Conservation (phyloP, 2,329 filamentous ascomycete species). For the Nannizziopsis barbatae region DNA sequence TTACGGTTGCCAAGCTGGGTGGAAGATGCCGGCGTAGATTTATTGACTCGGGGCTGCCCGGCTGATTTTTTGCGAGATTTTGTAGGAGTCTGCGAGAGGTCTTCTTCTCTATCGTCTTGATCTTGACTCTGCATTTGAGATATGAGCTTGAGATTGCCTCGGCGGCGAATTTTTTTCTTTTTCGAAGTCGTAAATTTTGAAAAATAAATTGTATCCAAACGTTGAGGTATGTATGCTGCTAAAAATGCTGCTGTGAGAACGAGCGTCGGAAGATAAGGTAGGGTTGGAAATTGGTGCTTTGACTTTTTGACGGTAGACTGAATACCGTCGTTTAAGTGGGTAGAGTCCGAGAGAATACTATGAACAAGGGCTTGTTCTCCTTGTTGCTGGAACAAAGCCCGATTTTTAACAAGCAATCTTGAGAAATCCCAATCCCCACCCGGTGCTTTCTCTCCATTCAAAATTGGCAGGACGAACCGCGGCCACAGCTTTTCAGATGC, state of each 20-base stretch:
- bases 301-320: slow-evolving; percentile 11
- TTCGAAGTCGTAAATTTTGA: slow-evolving; percentile 38
- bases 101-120: slow-evolving; percentile 16
- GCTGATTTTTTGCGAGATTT: slow-evolving; percentile 27
- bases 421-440: slow-evolving; percentile 66
- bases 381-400: slow-evolving; percentile 36
- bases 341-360: slow-evolving; percentile 24
- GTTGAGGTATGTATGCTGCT: slow-evolving; percentile 37
- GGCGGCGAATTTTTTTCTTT: slow-evolving; percentile 36
- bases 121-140: slow-evolving; percentile 14
- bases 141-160: slow-evolving; percentile 20
- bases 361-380: slow-evolving; percentile 37
- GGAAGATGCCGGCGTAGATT: slow-evolving; percentile 32
- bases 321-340: slow-evolving; percentile 5
- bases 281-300: slow-evolving; percentile 21
- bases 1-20: slow-evolving; percentile 21
- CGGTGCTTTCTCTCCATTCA: slow-evolving; percentile 49
- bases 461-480: slow-evolving; percentile 67
- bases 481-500: slow-evolving; percentile 71
- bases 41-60: slow-evolving; percentile 25
- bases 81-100: slow-evolving; percentile 21
- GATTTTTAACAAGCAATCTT: slow-evolving; percentile 55
- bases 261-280: slow-evolving; percentile 39
- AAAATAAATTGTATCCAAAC: slow-evolving; percentile 41
- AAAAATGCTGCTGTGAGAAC: slow-evolving; percentile 39